Conservation (phyloP, 1,139 yeast genomes). For the Debaryomyces nepalensis region DNA sequence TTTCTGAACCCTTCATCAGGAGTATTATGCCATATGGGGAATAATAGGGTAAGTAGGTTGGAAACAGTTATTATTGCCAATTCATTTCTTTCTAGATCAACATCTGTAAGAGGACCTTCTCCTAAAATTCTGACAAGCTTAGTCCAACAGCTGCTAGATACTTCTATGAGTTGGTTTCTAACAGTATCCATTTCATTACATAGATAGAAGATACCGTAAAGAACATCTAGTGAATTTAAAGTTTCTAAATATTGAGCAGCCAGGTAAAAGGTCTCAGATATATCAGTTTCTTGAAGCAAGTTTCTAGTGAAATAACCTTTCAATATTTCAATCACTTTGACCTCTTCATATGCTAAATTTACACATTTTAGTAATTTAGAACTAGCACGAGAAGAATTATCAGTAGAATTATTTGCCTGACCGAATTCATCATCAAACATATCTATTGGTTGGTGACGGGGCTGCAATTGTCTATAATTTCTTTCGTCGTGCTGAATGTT, state of each 20-base stretch:
- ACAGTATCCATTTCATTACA: neutral
- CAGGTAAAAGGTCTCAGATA: neutral
- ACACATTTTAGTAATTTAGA: neutral
- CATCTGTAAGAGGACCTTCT: constrained; percentile 31
- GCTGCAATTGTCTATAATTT: neutral
- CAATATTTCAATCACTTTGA: constrained; percentile 2
- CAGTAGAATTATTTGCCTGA: neutral
- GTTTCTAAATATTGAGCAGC: constrained; percentile 2
- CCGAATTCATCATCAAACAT: constrained; percentile 14
- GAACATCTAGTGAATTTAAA: constrained; percentile 4
- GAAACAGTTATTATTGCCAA: constrained; percentile 33
- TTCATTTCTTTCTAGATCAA: constrained; percentile 42
- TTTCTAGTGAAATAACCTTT: constrained; percentile 6
- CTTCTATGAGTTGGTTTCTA: neutral
- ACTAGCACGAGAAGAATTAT: neutral
- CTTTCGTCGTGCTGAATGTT: neutral
- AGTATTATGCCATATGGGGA: constrained; percentile 17
- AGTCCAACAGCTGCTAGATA: constrained; percentile 13
- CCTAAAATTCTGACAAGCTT: constrained; percentile 35
- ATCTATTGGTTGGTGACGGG: neutral
- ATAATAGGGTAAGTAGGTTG: constrained; percentile 24
- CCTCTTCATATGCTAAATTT: neutral
- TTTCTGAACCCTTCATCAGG: constrained; percentile 26
- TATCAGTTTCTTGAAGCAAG: neutral
- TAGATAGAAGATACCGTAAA: constrained; percentile 10